Evolutionary conservation across 768 basidiomycete species (phyloP).

Genomic region (Omphalotus guepiniiformis): DNA sequence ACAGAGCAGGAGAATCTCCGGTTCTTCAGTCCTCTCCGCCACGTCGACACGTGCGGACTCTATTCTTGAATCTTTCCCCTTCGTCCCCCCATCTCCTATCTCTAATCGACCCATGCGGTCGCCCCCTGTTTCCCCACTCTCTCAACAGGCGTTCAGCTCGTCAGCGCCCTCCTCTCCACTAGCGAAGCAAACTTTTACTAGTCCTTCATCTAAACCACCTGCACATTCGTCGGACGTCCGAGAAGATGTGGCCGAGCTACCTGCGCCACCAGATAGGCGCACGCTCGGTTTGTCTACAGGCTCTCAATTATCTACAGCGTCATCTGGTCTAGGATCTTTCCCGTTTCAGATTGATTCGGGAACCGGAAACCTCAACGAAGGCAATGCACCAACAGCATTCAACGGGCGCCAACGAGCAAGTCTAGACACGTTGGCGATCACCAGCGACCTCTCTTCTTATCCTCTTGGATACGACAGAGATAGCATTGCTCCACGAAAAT

Average conservation of each 20-base stretch:
- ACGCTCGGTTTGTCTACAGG: constrained; percentile 69
- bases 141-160: constrained; percentile 47
- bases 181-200: constrained; percentile 19
- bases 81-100: constrained; percentile 86
- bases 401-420: constrained; percentile 67
- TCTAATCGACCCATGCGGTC: constrained; percentile 75
- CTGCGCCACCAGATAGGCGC: constrained; percentile 55
- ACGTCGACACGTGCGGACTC: constrained; percentile 76
- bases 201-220: neutral
- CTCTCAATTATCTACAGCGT: constrained; percentile 73
- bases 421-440: constrained; percentile 79
- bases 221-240: constrained; percentile 14
- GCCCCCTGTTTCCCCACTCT: constrained; percentile 70
- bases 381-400: constrained; percentile 32
- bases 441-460: constrained; percentile 79
- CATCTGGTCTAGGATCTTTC: constrained; percentile 80
- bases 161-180: constrained; percentile 12
- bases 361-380: constrained; percentile 42
- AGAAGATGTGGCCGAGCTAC: constrained; percentile 32
- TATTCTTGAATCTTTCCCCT: constrained; percentile 83
- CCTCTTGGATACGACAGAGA: constrained; percentile 70
- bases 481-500: constrained; percentile 26
- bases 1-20: constrained; percentile 48
- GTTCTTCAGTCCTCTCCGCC: constrained; percentile 62
- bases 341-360: constrained; percentile 87